phyloP scores from a whole-genome alignment of 352 stramenopile species.

The Phytophthora melonis region DNA sequence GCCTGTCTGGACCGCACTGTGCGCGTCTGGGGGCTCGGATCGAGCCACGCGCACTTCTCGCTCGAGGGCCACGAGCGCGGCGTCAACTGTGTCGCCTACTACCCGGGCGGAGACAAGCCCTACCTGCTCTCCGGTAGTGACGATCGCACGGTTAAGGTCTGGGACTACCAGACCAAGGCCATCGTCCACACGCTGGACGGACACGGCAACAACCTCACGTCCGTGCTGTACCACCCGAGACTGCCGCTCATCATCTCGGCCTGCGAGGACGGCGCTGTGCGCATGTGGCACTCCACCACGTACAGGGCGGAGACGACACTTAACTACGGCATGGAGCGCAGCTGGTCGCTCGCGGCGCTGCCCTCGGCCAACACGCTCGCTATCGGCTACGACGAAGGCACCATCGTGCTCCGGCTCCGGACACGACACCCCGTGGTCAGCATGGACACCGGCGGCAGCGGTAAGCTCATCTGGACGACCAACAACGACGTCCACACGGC shows the following conservation, averaged over 20 bases:
- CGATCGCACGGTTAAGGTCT: conserved; percentile 98
- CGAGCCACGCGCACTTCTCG: conserved; percentile 93
- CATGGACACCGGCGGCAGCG: conserved; percentile 94
- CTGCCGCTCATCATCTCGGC: conserved; percentile 98
- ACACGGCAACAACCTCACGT: conserved; percentile 99
- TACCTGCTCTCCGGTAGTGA: conserved; percentile 98
- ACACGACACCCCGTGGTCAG: conserved; percentile 97
- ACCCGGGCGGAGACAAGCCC: conserved; percentile 98
- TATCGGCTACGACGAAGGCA: conserved; percentile 95
- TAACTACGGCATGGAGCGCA: conserved; percentile 99
- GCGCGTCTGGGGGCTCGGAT: conserved; percentile 95
- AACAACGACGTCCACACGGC: conserved; percentile 99
- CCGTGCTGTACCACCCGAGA: conserved; percentile 98
- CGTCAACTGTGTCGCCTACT: conserved; percentile 99
- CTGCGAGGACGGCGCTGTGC: conserved; percentile 97
- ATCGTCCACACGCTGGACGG: conserved; percentile 99
- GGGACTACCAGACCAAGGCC: conserved; percentile 99
- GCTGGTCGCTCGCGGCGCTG: conserved; percentile 94
- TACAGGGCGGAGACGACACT: conserved; percentile 98
- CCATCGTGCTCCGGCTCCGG: conserved; percentile 98
- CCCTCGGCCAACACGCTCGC: conserved; percentile 92
- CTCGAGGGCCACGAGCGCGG: conserved; percentile 95
- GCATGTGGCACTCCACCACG: conserved; percentile 94
- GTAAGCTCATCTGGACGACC: conserved; percentile 98
- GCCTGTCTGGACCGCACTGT: conserved; percentile 98